phyloP scores from a whole-genome alignment of 306 rosid species.

The Aeschynomene evenia region DNA sequence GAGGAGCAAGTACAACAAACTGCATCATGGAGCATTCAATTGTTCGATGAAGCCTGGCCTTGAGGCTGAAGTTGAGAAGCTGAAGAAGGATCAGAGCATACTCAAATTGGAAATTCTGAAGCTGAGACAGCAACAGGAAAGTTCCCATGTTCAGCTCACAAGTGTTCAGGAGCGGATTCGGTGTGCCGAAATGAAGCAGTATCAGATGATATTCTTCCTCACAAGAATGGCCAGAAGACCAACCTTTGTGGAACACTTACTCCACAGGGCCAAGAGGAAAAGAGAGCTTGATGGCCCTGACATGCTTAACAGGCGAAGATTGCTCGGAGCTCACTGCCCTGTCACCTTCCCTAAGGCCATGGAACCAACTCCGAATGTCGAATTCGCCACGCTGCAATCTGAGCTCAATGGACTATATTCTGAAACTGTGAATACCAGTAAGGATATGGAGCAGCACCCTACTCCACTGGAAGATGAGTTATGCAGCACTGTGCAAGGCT shows the following conservation, averaged over 20 bases:
- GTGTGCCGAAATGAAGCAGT: constrained; percentile 53
- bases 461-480: constrained; percentile 35
- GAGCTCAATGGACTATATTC: constrained; percentile 40
- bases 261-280: constrained; percentile 45
- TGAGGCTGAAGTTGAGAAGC: constrained; percentile 59
- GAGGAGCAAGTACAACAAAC: constrained; percentile 52
- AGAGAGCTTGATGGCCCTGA: constrained; percentile 50
- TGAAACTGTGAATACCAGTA: constrained; percentile 23
- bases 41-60: constrained; percentile 38
- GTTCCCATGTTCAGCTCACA: constrained; percentile 48
- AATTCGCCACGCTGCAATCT: constrained; percentile 37
- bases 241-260: constrained; percentile 39
- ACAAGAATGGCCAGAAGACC: constrained; percentile 51
- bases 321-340: constrained; percentile 40
- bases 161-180: constrained; percentile 53
- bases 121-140: constrained; percentile 60
- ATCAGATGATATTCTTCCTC: constrained; percentile 62
- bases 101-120: constrained; percentile 62
- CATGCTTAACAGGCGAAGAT: constrained; percentile 51
- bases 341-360: constrained; percentile 27
- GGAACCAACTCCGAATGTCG: neutral
- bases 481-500: constrained; percentile 27
- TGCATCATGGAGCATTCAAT: constrained; percentile 38
- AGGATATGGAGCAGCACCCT: constrained; percentile 18
- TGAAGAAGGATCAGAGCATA: constrained; percentile 60